phyloP scores from a whole-genome alignment of 495 filamentous ascomycete genomes.

The Penicillium cosmopolitanum region DNA sequence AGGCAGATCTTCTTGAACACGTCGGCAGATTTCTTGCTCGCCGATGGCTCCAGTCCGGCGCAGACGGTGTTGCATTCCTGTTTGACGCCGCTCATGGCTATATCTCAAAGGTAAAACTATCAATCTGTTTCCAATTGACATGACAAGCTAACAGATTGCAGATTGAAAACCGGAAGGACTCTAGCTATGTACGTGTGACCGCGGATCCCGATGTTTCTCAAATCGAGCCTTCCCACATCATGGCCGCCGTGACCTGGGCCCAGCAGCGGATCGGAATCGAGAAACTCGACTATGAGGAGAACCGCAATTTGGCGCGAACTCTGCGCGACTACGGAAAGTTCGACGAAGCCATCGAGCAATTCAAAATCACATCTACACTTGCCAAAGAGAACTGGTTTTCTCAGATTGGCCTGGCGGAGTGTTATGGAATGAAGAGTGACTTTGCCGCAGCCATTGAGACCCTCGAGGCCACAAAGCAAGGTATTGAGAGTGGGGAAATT shows the following conservation, averaged over 20 bases:
- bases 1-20: constrained; percentile 29
- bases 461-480: constrained; percentile 6
- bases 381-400: constrained; percentile 19
- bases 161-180: not conserved
- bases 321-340: constrained; percentile 5
- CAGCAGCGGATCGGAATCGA: constrained; percentile 13
- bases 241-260: constrained; percentile 18
- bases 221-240: not conserved
- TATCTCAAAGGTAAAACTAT: constrained; percentile 21
- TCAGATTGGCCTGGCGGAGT: constrained; percentile 16
- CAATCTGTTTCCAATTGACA: not conserved
- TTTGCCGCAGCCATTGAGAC: constrained; percentile 17
- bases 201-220: not conserved
- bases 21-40: constrained; percentile 14
- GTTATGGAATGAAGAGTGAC: constrained; percentile 9
- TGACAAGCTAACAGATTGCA: not conserved
- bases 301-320: constrained; percentile 18
- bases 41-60: constrained; percentile 17
- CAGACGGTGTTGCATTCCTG: not conserved
- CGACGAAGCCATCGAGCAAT: constrained; percentile 19
- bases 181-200: not conserved
- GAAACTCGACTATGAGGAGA: constrained; percentile 19
- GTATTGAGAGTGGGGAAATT: constrained; percentile 1
- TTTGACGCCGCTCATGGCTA: constrained; percentile 19
- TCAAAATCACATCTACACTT: constrained; percentile 18